Evolutionary conservation across 495 filamentous ascomycete species (phyloP).

Genomic region (Neurospora sp.): DNA sequence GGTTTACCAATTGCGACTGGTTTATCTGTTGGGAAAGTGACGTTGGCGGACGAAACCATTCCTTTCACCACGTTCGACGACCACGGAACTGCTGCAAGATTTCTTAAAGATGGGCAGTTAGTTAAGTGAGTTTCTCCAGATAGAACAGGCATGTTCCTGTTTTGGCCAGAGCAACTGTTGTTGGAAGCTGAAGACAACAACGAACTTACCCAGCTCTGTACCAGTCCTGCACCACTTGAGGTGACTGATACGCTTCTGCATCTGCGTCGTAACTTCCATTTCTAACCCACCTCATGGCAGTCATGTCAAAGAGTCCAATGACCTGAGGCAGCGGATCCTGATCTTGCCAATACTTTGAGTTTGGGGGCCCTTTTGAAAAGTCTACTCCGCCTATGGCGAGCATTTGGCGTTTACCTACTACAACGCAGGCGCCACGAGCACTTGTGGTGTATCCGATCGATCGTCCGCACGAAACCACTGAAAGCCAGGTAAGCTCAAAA

Average conservation of each 20-base stretch:
- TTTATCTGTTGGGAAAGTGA: not conserved
- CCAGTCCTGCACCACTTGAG: constrained; percentile 18
- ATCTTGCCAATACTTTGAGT: constrained; percentile 8
- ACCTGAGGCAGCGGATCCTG: constrained; percentile 31
- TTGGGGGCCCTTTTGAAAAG: constrained; percentile 4
- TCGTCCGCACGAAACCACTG: constrained; percentile 23
- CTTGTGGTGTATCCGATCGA: constrained; percentile 13
- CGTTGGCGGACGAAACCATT: not conserved
- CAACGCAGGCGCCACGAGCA: constrained; percentile 20
- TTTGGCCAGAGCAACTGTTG: no score
- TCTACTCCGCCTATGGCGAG: constrained; percentile 18
- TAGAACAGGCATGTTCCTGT: not conserved
- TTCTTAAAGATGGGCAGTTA: not conserved
- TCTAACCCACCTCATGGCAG: constrained; percentile 21
- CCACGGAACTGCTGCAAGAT: not conserved
- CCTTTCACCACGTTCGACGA: not conserved
- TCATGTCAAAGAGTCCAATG: constrained; percentile 33
- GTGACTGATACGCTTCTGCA: constrained; percentile 24
- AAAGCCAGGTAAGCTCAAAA: constrained; percentile 39
- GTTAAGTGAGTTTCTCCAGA: not conserved
- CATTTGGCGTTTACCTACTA: constrained; percentile 30
- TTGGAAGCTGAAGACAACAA: no score
- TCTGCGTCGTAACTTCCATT: constrained; percentile 25
- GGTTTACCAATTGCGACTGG: not conserved
- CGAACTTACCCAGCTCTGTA: constrained; percentile 14